Percentiles rank a stretch among this genome's conserved stretches.
These are phyloP conservation scores for Chamaecyparis obtusa DNA, from an alignment of 75 land plant genomes.

Conservation along the genomic window DNA sequence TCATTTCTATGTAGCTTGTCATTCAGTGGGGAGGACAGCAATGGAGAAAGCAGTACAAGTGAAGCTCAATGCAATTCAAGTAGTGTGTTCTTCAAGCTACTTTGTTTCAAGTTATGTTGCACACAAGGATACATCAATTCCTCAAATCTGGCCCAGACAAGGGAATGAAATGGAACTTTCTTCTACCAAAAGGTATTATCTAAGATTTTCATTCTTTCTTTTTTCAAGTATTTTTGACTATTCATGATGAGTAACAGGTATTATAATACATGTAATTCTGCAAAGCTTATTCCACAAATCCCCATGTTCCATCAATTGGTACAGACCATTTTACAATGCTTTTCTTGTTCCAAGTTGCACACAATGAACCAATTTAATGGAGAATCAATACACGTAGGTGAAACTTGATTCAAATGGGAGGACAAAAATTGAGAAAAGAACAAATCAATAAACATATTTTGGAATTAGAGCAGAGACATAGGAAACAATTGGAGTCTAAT, in stretches of 20 bases:
- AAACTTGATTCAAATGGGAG: not conserved
- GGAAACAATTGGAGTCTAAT: not conserved
- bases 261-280: not conserved
- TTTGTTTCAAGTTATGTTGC: conserved; percentile 44
- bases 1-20: conserved; percentile 77
- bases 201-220: not conserved
- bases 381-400: not conserved
- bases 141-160: conserved; percentile 78
- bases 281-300: not conserved
- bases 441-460: too few species aligned
- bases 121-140: conserved; percentile 69
- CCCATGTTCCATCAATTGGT: not conserved
- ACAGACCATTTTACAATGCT: not conserved
- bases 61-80: conserved; percentile 55
- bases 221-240: not conserved
- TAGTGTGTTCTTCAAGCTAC: conserved; percentile 76
- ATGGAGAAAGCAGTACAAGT: conserved; percentile 48
- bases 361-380: not conserved
- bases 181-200: conserved; percentile 24
- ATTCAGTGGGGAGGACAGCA: conserved; percentile 53
- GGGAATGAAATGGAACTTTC: conserved; percentile 20
- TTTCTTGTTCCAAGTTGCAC: not conserved
- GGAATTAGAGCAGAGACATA: not conserved
- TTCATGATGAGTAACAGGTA: not conserved
- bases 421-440: not conserved